phyloP scores from a whole-genome alignment of 805 yeast genomes.

The Candida multigemmis region DNA sequence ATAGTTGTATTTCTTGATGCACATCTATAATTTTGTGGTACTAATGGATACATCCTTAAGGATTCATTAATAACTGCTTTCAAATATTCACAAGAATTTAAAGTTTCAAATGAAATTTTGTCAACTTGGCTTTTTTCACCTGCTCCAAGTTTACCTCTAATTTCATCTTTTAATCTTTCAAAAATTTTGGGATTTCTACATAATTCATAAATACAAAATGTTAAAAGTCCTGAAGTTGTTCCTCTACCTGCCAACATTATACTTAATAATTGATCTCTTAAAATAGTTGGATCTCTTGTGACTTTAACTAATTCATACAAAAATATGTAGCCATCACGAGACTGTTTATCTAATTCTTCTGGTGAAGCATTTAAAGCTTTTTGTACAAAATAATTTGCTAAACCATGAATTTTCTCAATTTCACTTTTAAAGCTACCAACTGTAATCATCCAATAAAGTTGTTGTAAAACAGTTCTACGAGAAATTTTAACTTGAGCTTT shows the following conservation, averaged over 20 bases:
- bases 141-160: constrained; percentile 11
- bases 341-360: constrained; percentile 16
- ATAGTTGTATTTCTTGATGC: no score
- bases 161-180: constrained; percentile 14
- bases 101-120: constrained; percentile 16
- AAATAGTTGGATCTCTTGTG: constrained; percentile 21
- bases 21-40: constrained; percentile 21
- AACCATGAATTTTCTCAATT: constrained; percentile 17
- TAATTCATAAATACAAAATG: constrained; percentile 17
- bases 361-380: constrained; percentile 15
- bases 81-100: constrained; percentile 18
- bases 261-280: constrained; percentile 26
- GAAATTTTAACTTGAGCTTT: constrained; percentile 19
- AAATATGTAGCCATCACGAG: constrained; percentile 19
- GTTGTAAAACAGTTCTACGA: constrained; percentile 18
- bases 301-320: constrained; percentile 27
- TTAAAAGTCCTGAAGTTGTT: constrained; percentile 22
- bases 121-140: constrained; percentile 9
- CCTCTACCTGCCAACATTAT: constrained; percentile 25
- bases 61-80: constrained; percentile 16
- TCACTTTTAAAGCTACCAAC: constrained; percentile 19
- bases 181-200: constrained; percentile 17
- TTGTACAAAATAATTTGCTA: constrained; percentile 17
- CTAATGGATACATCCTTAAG: constrained; percentile 19
- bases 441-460: constrained; percentile 13